phyloP scores from a whole-genome alignment of 129 eudicot species.

The Flaveria robusta region DNA sequence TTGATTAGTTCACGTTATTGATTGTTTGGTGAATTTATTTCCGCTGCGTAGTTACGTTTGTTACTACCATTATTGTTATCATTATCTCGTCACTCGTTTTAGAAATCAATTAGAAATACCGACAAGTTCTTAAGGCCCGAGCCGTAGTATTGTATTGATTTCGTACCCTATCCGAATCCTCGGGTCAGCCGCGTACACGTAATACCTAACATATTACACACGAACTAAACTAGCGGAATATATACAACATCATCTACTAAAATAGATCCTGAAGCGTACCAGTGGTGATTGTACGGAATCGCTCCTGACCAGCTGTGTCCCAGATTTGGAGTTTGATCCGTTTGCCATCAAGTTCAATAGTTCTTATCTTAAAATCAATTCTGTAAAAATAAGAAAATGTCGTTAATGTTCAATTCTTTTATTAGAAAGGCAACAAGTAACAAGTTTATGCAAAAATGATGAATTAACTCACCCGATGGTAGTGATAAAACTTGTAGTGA shows the following conservation, averaged over 20 bases:
- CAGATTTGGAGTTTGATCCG: slow-evolving; percentile 80
- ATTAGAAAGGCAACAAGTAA: neutral
- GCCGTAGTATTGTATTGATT: too few species aligned
- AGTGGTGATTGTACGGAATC: slow-evolving; percentile 77
- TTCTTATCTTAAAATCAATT: slow-evolving; percentile 78
- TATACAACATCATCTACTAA: neutral
- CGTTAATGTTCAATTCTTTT: neutral
- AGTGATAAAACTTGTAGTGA: slow-evolving; percentile 75
- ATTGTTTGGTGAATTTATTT: too few species aligned
- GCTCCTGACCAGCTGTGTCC: slow-evolving; percentile 93
- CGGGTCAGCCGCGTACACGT: too few species aligned
- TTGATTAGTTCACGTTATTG: too few species aligned
- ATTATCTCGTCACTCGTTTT: too few species aligned
- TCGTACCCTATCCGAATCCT: too few species aligned
- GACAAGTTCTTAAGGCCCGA: too few species aligned
- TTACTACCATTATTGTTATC: too few species aligned
- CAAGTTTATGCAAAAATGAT: slow-evolving; percentile 4
- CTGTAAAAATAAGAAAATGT: slow-evolving; percentile 29
- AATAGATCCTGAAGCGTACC: slow-evolving; percentile 40
- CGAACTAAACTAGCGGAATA: slow-evolving; percentile 1
- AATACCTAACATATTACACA: neutral
- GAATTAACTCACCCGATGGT: slow-evolving; percentile 52
- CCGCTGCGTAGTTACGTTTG: too few species aligned
- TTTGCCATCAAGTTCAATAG: slow-evolving; percentile 83
- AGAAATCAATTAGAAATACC: too few species aligned